phyloP scores from a whole-genome alignment of 805 yeast species.

The Yamadazyma paraphyllophila region DNA sequence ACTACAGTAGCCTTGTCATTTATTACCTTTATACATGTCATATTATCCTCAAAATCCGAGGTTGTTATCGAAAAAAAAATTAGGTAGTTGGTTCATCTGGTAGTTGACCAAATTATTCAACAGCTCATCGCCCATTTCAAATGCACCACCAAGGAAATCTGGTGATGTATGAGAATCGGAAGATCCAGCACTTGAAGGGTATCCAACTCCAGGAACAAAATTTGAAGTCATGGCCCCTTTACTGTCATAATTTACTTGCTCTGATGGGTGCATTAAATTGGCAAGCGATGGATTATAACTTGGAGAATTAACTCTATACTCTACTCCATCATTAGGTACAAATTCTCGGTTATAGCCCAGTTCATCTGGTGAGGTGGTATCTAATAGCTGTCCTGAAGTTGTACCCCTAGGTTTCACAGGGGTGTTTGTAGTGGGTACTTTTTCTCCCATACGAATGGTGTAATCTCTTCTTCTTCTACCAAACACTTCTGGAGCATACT shows the following conservation, averaged over 20 bases:
- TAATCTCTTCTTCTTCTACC: not conserved
- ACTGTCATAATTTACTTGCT: not conserved
- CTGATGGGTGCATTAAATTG: slow-evolving; percentile 20
- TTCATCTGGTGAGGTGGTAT: not conserved
- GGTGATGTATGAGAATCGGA: slow-evolving; percentile 1
- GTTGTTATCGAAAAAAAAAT: slow-evolving; percentile 39
- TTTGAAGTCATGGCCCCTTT: not conserved
- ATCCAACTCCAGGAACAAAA: not conserved
- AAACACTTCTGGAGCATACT: slow-evolving; percentile 12
- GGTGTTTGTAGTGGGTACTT: not conserved
- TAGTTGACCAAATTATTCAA: slow-evolving; percentile 19
- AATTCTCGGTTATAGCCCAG: not conserved
- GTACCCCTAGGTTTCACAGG: not conserved
- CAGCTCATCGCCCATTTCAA: slow-evolving; percentile 23
- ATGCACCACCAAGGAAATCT: slow-evolving; percentile 9
- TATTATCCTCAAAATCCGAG: slow-evolving; percentile 19
- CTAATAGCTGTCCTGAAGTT: not conserved
- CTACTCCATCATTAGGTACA: not conserved
- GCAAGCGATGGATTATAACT: slow-evolving; percentile 24
- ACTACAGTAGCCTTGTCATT: too few species aligned
- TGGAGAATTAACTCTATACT: slow-evolving; percentile 13
- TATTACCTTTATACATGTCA: not conserved
- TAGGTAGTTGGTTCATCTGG: slow-evolving; percentile 33
- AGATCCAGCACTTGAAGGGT: not conserved
- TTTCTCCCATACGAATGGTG: slow-evolving; percentile 1